Conservation (phyloP, 805 yeast genomes). For the Suhomyces prunicola region DNA sequence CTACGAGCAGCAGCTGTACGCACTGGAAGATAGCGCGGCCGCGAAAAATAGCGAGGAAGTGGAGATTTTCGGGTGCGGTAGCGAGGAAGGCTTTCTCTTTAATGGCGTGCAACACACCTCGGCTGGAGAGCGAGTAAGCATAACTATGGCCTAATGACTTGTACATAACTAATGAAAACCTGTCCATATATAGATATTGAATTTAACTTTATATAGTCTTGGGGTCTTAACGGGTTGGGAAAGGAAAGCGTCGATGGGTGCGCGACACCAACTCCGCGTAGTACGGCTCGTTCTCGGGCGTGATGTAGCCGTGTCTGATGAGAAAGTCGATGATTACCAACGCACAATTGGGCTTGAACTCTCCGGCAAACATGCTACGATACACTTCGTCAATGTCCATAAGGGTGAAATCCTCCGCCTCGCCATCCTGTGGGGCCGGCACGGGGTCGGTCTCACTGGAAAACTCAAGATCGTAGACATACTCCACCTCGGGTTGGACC, state of each 20-base stretch:
- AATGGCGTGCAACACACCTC: constrained; percentile 28
- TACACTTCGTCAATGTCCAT: constrained; percentile 59
- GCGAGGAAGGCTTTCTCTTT: constrained; percentile 28
- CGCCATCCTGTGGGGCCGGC: constrained; percentile 55
- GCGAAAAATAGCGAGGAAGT: neutral
- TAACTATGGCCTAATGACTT: neutral
- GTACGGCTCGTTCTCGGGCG: constrained; percentile 63
- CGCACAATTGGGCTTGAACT: constrained; percentile 90
- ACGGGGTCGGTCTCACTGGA: constrained; percentile 34
- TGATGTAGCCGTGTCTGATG: constrained; percentile 75
- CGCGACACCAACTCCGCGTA: constrained; percentile 57
- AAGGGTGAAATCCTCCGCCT: constrained; percentile 66
- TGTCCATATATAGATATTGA: neutral
- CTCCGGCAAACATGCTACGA: constrained; percentile 46
- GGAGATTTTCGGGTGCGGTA: constrained; percentile 28
- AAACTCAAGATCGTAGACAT: constrained; percentile 66
- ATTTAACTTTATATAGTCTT: too few relatives aligned
- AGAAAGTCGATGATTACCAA: constrained; percentile 77
- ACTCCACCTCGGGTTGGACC: constrained; percentile 90
- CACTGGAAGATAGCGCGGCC: neutral
- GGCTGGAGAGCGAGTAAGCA: constrained; percentile 22
- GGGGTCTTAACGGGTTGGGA: constrained; percentile 40
- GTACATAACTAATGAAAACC: neutral
- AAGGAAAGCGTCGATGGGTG: constrained; percentile 69
- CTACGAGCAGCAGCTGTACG: constrained; percentile 26